Base-by-base conservation (phyloP, 345 rosid species). In the Gossypium mustelinum region DNA sequence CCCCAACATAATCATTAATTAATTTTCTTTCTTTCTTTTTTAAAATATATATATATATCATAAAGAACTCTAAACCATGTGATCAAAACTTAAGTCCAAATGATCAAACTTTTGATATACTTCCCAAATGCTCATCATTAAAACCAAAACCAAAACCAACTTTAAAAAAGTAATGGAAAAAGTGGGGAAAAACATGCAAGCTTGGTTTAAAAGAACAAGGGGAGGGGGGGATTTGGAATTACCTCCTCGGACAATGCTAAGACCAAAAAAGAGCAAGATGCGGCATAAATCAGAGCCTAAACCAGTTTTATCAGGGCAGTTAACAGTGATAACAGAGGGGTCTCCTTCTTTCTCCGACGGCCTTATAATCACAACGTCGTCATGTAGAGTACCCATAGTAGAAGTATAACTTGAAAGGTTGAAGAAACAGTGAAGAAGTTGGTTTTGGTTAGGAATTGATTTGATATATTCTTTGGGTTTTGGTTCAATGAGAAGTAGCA, bases 261-360 rank as follows among this genome's bases (percentile, higher is more conserved):
- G 85, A 29, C 98, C 98, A 82, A 95, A 93, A 88, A 88, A 89
- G 85, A 95, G 98, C 47, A 95, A 82, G 85, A 95, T 85, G 75
- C 98, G 97, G 70, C 98, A 92, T 69, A 95, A 80, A 77, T 95
- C 99, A 66, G 94, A 89, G 77, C 99, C 99, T 4, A 95, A 80
- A 4, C 99, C 99, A 58, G 99, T 92, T 84, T 95, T 95, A 84
- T 95, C 99, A 7, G 98, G 99, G 83, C 99, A 94, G 72, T 94
- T 94, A 14, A 95, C 81, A 20, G 96, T 91, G 55, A 95, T 87
- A 43, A 90, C 87, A 83, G 80, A 85, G 2, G 89, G 88, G 52
- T 89, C 97, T 17, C 89, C 94, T 86, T 90, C 93, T 78, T 84
- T 87, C 76, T 90, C 99, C 0, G 99, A 61, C 52, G 78, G 88